These are phyloP conservation scores for Venturiaceae sp. DNA, from an alignment of 2,329 filamentous ascomycete species.

Conservation along the genomic window DNA sequence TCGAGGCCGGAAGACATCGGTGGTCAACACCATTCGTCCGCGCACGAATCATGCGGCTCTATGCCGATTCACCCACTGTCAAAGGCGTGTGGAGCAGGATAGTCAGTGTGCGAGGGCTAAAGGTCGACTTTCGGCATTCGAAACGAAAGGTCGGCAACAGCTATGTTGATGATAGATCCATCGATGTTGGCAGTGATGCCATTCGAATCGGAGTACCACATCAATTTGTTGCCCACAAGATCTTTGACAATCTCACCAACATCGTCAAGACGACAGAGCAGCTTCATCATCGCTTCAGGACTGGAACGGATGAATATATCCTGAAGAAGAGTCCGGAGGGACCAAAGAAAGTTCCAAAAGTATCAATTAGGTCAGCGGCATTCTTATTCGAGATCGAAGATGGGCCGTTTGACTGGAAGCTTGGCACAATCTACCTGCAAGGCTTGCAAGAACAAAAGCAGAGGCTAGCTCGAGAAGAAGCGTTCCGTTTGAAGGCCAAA, in stretches of 20 bases:
- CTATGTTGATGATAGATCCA: conserved; percentile 63
- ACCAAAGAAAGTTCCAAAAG: conserved; percentile 76
- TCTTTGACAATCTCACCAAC: conserved; percentile 91
- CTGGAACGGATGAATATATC: conserved; percentile 79
- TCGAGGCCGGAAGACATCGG: conserved; percentile 76
- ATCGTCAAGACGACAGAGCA: conserved; percentile 79
- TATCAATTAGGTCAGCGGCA: conserved; percentile 72
- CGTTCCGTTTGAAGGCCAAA: conserved; percentile 79
- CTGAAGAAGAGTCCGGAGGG: conserved; percentile 75
- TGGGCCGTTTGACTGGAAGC: conserved; percentile 93
- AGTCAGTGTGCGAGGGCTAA: conserved; percentile 69
- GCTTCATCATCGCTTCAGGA: conserved; percentile 86
- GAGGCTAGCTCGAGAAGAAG: conserved; percentile 78
- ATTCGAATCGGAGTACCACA: conserved; percentile 84
- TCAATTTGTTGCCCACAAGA: conserved; percentile 77
- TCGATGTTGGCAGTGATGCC: conserved; percentile 78
- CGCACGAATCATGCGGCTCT: conserved; percentile 71
- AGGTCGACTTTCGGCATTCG: conserved; percentile 71
- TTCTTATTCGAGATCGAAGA: conserved; percentile 91
- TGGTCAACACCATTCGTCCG: conserved; percentile 78
- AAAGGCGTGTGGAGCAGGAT: conserved; percentile 78
- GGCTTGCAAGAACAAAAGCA: conserved; percentile 86
- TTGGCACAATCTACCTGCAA: conserved; percentile 86
- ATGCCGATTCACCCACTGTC: conserved; percentile 78
- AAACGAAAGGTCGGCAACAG: conserved; percentile 56